These are phyloP conservation scores for Leersia perrieri DNA, from an alignment of 176 grass and related monocot genomes.

Conservation along the genomic window DNA sequence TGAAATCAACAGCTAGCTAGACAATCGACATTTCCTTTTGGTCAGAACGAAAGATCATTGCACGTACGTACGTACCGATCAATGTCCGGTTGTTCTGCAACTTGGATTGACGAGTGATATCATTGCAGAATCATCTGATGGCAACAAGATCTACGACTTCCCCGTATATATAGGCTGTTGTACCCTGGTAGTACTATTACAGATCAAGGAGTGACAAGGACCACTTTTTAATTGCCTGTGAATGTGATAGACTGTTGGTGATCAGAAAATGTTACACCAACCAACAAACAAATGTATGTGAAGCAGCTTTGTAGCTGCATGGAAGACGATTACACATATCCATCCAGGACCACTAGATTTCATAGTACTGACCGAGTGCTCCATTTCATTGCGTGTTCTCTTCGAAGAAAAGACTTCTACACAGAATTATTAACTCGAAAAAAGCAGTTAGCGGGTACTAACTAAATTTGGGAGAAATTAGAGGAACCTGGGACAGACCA, in stretches of 20 bases:
- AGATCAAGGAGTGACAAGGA: neutral
- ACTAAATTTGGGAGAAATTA: no score
- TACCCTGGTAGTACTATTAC: neutral
- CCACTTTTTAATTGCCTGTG: neutral
- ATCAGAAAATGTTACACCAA: neutral
- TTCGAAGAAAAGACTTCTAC: neutral
- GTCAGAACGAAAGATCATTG: neutral
- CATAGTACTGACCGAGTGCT: neutral
- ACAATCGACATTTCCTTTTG: neutral
- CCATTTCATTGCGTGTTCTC: neutral
- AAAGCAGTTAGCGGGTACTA: no score
- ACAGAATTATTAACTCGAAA: neutral
- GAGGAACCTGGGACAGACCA: no score
- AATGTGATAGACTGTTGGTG: neutral
- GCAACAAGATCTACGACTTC: neutral
- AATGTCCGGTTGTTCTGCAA: neutral
- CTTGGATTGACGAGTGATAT: neutral
- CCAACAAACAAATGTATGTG: neutral
- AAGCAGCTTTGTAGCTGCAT: no score
- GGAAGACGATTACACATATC: neutral
- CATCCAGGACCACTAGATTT: neutral
- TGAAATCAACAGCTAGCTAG: neutral
- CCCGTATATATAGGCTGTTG: neutral
- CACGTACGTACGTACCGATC: neutral
- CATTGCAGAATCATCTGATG: slow-evolving; percentile 7